phyloP scores from a whole-genome alignment of 768 basidiomycete genomes.

The Daedaleopsis sinensis region DNA sequence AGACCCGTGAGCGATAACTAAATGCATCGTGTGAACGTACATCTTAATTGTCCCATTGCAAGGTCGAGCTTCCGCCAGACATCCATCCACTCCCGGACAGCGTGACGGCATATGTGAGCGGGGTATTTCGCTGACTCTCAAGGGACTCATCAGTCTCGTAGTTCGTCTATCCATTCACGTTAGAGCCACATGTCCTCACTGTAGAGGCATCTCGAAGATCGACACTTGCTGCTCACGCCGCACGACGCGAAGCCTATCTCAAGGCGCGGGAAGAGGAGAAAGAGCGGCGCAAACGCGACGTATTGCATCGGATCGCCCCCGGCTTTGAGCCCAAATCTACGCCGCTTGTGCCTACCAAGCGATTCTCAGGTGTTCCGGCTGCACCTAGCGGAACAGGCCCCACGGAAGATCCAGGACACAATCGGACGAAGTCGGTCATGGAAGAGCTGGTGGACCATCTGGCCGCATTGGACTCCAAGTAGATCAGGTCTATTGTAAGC shows the following conservation, averaged over 20 bases:
- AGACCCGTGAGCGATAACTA: constrained; percentile 54
- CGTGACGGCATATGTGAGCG: constrained; percentile 81
- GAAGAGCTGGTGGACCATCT: constrained; percentile 82
- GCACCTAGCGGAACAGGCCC: constrained; percentile 11
- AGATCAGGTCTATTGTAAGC: too few relatives aligned
- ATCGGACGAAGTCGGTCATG: constrained; percentile 60
- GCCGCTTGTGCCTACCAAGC: constrained; percentile 58
- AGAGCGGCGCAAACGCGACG: constrained; percentile 61
- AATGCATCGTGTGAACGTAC: neutral
- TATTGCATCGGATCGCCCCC: constrained; percentile 77
- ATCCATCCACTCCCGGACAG: constrained; percentile 94
- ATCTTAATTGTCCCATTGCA: neutral
- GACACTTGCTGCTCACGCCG: constrained; percentile 64
- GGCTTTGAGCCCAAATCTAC: constrained; percentile 74
- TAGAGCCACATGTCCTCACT: constrained; percentile 83
- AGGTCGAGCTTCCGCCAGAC: constrained; percentile 88
- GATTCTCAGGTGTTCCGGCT: constrained; percentile 27
- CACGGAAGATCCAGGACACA: constrained; percentile 9
- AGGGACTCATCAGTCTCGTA: constrained; percentile 34
- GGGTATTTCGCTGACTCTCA: neutral
- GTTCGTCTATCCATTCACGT: constrained; percentile 96
- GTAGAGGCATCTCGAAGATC: constrained; percentile 73
- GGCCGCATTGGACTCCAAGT: constrained; percentile 57
- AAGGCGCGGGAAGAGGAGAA: constrained; percentile 77
- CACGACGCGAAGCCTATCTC: constrained; percentile 73